Evolutionary conservation across 345 rosid genomes (phyloP).

Genomic region (Ceriops tagal): DNA sequence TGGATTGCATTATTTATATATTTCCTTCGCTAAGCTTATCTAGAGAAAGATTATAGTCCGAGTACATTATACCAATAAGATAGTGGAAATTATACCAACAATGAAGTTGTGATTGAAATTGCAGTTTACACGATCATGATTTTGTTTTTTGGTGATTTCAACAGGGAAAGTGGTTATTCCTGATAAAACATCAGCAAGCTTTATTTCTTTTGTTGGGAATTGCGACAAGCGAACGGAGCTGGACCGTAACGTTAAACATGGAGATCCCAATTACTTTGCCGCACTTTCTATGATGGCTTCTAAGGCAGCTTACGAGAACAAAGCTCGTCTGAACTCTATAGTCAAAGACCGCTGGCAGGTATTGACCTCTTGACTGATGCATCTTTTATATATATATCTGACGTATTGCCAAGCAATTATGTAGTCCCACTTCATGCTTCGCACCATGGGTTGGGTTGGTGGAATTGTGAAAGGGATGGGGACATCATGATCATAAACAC

Average conservation of each 20-base stretch:
- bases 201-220: slow-evolving; percentile 43
- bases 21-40: too few relatives aligned
- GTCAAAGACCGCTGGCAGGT: slow-evolving; percentile 61
- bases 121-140: background rate
- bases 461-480: too few relatives aligned
- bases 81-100: too few relatives aligned
- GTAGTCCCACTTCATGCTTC: too few relatives aligned
- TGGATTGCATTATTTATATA: too few relatives aligned
- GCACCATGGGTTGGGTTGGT: too few relatives aligned
- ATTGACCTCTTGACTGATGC: background rate
- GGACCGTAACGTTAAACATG: slow-evolving; percentile 36
- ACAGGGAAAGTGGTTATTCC: slow-evolving; percentile 49
- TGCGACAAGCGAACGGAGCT: slow-evolving; percentile 45
- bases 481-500: too few relatives aligned
- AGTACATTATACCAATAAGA: too few relatives aligned
- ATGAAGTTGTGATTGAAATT: too few relatives aligned
- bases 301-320: slow-evolving; percentile 64
- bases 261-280: slow-evolving; percentile 42
- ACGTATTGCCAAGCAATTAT: too few relatives aligned
- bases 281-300: slow-evolving; percentile 63
- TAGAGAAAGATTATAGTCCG: too few relatives aligned
- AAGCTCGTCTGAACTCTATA: slow-evolving; percentile 35
- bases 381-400: too few relatives aligned
- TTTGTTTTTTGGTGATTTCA: background rate
- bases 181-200: slow-evolving; percentile 36